A percentile compares a stretch with the other conserved stretches of the same genome.
phyloP scores from a whole-genome alignment of 495 filamentous ascomycete species.

The Penicillium psychrofluorescens region DNA sequence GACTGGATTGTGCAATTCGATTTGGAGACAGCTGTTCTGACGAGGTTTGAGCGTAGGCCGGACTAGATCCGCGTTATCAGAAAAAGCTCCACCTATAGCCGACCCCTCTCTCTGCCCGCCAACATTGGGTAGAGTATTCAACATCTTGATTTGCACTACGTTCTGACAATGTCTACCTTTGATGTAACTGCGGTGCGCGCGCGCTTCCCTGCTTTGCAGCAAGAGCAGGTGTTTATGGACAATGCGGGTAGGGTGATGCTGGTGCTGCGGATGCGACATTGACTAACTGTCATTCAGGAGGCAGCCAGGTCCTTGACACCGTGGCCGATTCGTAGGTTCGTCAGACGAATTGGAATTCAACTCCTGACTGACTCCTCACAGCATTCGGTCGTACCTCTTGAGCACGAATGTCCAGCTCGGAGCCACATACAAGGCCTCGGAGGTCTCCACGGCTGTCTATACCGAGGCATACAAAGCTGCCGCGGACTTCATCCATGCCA shows the following conservation, averaged over 20 bases:
- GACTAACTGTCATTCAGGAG: constrained; percentile 32
- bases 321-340: constrained; percentile 56
- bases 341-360: too few relatives aligned
- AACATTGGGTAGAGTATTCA: neutral
- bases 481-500: constrained; percentile 61
- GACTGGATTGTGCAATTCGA: too few relatives aligned
- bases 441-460: constrained; percentile 49
- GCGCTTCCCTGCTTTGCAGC: constrained; percentile 57
- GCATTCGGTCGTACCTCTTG: constrained; percentile 56
- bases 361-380: constrained; percentile 10
- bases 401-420: constrained; percentile 68
- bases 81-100: neutral
- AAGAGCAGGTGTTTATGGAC: constrained; percentile 63
- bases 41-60: too few relatives aligned
- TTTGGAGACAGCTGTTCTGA: too few relatives aligned
- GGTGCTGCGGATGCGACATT: neutral
- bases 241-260: constrained; percentile 44
- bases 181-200: constrained; percentile 47
- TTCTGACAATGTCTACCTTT: constrained; percentile 25
- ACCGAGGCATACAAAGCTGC: constrained; percentile 49
- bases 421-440: constrained; percentile 50
- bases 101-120: neutral
- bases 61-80: neutral
- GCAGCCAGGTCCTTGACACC: constrained; percentile 56
- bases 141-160: neutral